phyloP scores from a whole-genome alignment of 2,329 filamentous ascomycete genomes.

The Claviceps pazoutovae region DNA sequence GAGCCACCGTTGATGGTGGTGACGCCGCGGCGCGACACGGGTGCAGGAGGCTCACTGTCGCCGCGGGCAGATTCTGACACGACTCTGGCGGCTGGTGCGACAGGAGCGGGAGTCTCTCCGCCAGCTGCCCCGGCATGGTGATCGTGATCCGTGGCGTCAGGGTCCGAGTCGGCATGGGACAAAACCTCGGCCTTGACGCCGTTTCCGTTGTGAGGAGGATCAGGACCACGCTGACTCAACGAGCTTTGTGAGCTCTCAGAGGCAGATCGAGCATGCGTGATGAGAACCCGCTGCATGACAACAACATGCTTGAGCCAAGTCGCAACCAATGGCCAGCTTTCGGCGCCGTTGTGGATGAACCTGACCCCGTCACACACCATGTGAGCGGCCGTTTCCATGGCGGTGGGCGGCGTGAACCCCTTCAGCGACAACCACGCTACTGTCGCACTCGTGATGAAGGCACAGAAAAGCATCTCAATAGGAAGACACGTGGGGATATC shows the following conservation, averaged over 20 bases:
- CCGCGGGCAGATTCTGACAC: slow-evolving; percentile 29
- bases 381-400: slow-evolving; percentile 40
- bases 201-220: slow-evolving; percentile 13
- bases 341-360: slow-evolving; percentile 43
- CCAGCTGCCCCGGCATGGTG: slow-evolving; percentile 19
- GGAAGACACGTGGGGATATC: slow-evolving; percentile 46
- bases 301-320: slow-evolving; percentile 47
- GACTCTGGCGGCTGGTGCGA: slow-evolving; percentile 20
- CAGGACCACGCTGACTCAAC: slow-evolving; percentile 17
- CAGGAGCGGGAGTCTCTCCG: slow-evolving; percentile 10
- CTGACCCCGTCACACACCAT: slow-evolving; percentile 45
- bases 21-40: slow-evolving; percentile 36
- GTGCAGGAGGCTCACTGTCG: slow-evolving; percentile 38
- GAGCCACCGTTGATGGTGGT: slow-evolving; percentile 46
- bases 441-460: slow-evolving; percentile 46
- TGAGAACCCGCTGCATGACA: slow-evolving; percentile 43
- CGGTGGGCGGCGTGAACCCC: slow-evolving; percentile 40
- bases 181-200: slow-evolving; percentile 39
- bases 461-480: slow-evolving; percentile 49
- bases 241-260: slow-evolving; percentile 10
- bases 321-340: slow-evolving; percentile 44
- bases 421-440: slow-evolving; percentile 50
- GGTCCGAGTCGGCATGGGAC: slow-evolving; percentile 40
- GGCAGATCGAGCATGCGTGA: slow-evolving; percentile 32
- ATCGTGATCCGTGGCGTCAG: slow-evolving; percentile 45